Conservation (phyloP, 345 rosid genomes). For the Sisymbrium altissimum region DNA sequence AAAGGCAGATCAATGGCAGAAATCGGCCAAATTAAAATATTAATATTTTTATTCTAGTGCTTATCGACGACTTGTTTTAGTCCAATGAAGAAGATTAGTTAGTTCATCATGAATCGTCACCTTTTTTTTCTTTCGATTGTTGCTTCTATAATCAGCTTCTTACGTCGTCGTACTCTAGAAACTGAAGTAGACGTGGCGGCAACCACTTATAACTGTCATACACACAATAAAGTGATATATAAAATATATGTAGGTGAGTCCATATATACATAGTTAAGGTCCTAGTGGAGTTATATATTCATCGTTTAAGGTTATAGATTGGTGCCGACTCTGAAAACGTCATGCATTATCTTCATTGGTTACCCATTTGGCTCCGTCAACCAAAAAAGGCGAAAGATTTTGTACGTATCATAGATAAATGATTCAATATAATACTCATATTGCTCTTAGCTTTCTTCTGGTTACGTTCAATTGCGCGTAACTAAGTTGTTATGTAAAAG, state of each 20-base stretch:
- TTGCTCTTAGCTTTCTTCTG: not conserved
- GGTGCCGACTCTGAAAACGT: slow-evolving; percentile 1
- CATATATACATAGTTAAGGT: not conserved
- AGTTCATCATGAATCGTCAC: not conserved
- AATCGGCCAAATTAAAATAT: too few relatives aligned
- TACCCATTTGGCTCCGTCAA: not conserved
- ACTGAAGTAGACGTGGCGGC: slow-evolving; percentile 20
- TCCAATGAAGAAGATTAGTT: not conserved
- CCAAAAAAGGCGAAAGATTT: not conserved
- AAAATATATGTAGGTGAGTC: not conserved
- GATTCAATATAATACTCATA: not conserved
- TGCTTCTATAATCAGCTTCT: not conserved
- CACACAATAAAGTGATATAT: not conserved
- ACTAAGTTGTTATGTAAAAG: too few relatives aligned
- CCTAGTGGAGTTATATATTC: not conserved
- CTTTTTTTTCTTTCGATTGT: not conserved
- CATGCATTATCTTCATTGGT: slow-evolving; percentile 1
- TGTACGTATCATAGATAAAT: not conserved
- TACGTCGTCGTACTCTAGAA: not conserved
- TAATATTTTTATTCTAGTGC: not conserved
- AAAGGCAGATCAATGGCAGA: too few relatives aligned
- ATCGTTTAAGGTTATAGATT: not conserved
- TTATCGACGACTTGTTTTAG: not conserved
- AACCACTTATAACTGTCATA: slow-evolving; percentile 6
- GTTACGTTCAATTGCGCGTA: not conserved